phyloP scores from a whole-genome alignment of 2,329 filamentous ascomycete species.

The Colletotrichum godetiae region DNA sequence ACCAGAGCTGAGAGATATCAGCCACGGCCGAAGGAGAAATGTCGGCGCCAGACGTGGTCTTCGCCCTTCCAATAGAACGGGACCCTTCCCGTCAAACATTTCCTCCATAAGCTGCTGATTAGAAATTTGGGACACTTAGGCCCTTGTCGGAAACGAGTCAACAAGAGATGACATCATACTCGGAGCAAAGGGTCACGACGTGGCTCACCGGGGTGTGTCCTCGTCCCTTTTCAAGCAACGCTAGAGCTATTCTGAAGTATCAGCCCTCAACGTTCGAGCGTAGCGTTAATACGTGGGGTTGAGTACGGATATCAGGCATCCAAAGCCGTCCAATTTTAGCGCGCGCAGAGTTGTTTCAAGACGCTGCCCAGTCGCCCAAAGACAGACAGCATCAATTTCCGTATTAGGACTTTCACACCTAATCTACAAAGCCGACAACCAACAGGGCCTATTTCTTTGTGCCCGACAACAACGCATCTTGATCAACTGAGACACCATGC shows the following conservation, averaged over 20 bases:
- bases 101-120: background rate
- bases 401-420: background rate
- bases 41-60: background rate
- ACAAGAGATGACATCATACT: slow-evolving; percentile 25
- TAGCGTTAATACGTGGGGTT: slow-evolving; percentile 2
- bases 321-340: slow-evolving; percentile 6
- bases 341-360: slow-evolving; percentile 29
- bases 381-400: slow-evolving; percentile 5
- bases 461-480: background rate
- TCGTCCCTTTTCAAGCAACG: background rate
- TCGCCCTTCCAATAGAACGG: background rate
- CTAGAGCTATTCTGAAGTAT: slow-evolving; percentile 17
- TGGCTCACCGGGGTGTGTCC: slow-evolving; percentile 4
- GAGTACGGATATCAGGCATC: slow-evolving; percentile 1
- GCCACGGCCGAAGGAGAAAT: background rate
- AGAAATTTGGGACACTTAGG: background rate
- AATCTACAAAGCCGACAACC: background rate
- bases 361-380: slow-evolving; percentile 24
- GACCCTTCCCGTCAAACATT: background rate
- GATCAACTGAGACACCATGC: slow-evolving; percentile 17
- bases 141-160: background rate
- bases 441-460: background rate
- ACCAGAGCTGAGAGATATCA: slow-evolving; percentile 10
- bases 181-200: slow-evolving; percentile 4
- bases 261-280: slow-evolving; percentile 21